phyloP scores from a whole-genome alignment of 331 rosid genomes.

The Telfairia occidentalis region DNA sequence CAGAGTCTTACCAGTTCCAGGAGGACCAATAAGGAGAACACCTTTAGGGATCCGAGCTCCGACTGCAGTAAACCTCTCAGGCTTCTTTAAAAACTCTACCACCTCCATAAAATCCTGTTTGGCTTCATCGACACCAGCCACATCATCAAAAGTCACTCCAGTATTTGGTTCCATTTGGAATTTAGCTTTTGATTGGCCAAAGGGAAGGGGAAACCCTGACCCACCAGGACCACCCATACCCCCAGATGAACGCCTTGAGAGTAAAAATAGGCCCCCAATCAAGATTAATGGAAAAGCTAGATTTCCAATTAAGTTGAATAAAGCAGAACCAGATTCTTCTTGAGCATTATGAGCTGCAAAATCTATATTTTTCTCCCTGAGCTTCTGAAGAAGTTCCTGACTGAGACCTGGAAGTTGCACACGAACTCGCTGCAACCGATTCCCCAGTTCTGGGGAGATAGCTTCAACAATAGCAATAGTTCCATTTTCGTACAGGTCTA shows the following conservation, averaged over 20 bases:
- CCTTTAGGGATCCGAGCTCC: slow-evolving; percentile 99
- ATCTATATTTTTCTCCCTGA: slow-evolving; percentile 88
- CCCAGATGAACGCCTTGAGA: slow-evolving; percentile 88
- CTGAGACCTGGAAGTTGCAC: slow-evolving; percentile 94
- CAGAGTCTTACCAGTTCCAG: slow-evolving; percentile 94
- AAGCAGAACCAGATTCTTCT: slow-evolving; percentile 84
- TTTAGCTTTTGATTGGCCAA: slow-evolving; percentile 95
- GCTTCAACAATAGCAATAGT: slow-evolving; percentile 87
- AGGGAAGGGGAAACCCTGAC: slow-evolving; percentile 71
- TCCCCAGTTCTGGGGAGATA: slow-evolving; percentile 80
- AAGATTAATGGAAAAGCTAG: slow-evolving; percentile 81
- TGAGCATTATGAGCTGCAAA: slow-evolving; percentile 99
- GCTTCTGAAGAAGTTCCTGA: slow-evolving; percentile 93
- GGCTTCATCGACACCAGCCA: slow-evolving; percentile 98
- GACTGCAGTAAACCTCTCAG: slow-evolving; percentile 89
- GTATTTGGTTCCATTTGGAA: slow-evolving; percentile 96
- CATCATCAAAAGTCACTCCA: slow-evolving; percentile 93
- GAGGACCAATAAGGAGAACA: slow-evolving; percentile 97
- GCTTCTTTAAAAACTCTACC: slow-evolving; percentile 89
- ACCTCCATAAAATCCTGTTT: slow-evolving; percentile 97
- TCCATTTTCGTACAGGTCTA: slow-evolving; percentile 83
- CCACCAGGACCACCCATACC: slow-evolving; percentile 98
- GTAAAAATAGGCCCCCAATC: slow-evolving; percentile 85
- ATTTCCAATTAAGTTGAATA: slow-evolving; percentile 80
- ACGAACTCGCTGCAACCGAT: slow-evolving; percentile 80